A percentile compares a stretch with the other conserved stretches of the same genome.
Conservation (phyloP, 2,329 filamentous ascomycete species). For the Alternaria solani region DNA sequence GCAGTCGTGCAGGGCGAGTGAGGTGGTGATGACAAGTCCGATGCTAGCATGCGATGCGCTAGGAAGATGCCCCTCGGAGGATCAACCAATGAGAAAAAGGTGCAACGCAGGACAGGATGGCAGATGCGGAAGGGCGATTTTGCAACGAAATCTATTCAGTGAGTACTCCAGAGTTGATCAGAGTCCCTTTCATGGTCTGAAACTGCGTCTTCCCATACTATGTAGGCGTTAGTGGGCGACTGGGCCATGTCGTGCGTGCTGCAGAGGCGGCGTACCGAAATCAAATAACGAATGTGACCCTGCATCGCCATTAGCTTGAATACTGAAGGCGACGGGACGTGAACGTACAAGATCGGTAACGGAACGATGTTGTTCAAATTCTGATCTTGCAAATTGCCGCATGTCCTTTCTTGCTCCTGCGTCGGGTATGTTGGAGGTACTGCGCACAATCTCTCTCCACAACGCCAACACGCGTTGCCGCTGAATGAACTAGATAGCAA, state of each 20-base stretch:
- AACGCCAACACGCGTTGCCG: conserved; percentile 56
- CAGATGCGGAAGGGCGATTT: conserved; percentile 8
- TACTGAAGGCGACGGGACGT: too few species aligned
- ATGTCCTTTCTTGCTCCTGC: conserved; percentile 51
- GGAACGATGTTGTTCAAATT: conserved; percentile 58
- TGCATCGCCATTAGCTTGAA: conserved; percentile 26
- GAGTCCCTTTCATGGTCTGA: conserved; percentile 55
- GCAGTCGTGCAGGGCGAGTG: background rate
- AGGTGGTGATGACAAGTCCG: background rate
- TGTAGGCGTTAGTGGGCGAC: conserved; percentile 5
- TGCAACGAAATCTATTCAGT: conserved; percentile 23
- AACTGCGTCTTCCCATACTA: conserved; percentile 61
- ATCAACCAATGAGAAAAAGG: conserved; percentile 15
- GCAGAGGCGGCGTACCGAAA: conserved; percentile 49
- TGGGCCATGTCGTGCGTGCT: background rate
- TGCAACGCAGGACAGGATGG: background rate
- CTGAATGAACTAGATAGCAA: conserved; percentile 57
- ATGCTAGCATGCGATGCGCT: conserved; percentile 21
- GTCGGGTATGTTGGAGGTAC: conserved; percentile 47
- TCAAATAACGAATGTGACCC: conserved; percentile 59
- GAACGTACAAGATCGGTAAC: conserved; percentile 57
- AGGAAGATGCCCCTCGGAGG: conserved; percentile 23
- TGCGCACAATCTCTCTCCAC: conserved; percentile 59
- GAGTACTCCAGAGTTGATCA: conserved; percentile 46
- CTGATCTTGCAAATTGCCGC: conserved; percentile 57